Base-by-base conservation (phyloP, 192 early-diverging fungal genomes). In the Phlyctochytrium bullatum region DNA sequence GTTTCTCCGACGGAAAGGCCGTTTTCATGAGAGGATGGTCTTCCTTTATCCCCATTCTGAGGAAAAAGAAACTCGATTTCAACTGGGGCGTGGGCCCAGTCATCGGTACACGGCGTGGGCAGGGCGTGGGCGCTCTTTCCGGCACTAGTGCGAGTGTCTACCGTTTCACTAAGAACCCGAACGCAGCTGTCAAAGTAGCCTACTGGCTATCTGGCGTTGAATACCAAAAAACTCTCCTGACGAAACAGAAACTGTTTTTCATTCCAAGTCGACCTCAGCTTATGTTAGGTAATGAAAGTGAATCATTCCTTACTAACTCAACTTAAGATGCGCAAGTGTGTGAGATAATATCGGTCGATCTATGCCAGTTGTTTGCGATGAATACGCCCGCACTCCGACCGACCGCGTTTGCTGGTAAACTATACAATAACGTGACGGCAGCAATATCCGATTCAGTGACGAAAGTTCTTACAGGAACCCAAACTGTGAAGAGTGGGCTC, bases 41-140 rank as follows among this genome's bases (percentile, higher is more conserved):
- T 2, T 36, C 50, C 57, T 67, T 61, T 16, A 52, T 65, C 29
- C 53, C 50, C 34, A 56, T 71, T n/a, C 36, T 72, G 36, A 29
- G 25, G 23, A 65, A 52, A 12, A 31, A n/a, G 33, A 28, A 30
- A 3, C 14, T 71, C 6, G 0, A 2, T 1, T 76, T 79, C 61
- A 53, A 61, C 20, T 79, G 78, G 78, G 78, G 78, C 20, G 64
- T 76, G 4, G 67, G 71, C 30, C 78, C 78, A 4, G 50, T 79
- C 3, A 63, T 64, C 6, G 69, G 67, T 36, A 64, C 57, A 47
- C 65, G 68, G 23, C 31, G 35, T 25, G 40, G 58, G 16, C n/a
- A 59, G 4, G 70, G 70, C 10, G 59, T 72, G 3, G 78, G 78
- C 6, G 71, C 72, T 2, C 24, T 56, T 6, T 73, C 68, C 17